Evolutionary conservation across 2,329 filamentous ascomycete genomes (phyloP).

Genomic region (Pseudocercospora eumusae): DNA sequence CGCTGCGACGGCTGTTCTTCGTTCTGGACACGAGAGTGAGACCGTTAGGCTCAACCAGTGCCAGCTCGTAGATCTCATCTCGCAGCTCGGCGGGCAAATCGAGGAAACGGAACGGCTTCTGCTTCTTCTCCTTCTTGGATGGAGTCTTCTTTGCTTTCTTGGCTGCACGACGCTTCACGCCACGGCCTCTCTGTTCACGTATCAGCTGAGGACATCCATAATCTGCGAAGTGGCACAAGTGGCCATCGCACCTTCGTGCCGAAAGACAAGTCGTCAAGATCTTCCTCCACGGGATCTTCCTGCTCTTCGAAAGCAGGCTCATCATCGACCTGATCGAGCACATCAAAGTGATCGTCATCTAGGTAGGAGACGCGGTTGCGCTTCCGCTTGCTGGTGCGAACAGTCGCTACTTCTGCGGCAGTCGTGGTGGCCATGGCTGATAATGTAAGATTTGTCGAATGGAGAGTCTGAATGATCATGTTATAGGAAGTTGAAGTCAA

Average conservation of each 20-base stretch:
- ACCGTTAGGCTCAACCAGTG: conserved; percentile 29
- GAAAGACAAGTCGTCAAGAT: conserved; percentile 11
- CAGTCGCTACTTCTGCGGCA: background rate
- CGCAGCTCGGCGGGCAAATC: conserved; percentile 34
- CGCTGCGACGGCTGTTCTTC: conserved; percentile 29
- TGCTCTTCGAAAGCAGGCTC: conserved; percentile 8
- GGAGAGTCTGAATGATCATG: background rate
- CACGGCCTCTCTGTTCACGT: background rate
- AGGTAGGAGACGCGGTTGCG: conserved; percentile 33
- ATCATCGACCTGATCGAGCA: background rate
- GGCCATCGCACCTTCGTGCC: conserved; percentile 25
- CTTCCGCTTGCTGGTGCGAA: conserved; percentile 34
- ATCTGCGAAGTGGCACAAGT: background rate
- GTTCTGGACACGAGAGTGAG: conserved; percentile 27
- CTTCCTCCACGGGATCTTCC: background rate
- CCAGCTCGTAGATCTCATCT: conserved; percentile 37
- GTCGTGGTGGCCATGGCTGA: background rate
- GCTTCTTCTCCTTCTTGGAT: conserved; percentile 17
- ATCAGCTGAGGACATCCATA: background rate
- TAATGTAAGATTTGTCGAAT: no score
- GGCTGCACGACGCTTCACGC: conserved; percentile 7
- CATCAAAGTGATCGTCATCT: conserved; percentile 27
- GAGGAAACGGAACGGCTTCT: conserved; percentile 34
- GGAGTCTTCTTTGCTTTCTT: conserved; percentile 21
- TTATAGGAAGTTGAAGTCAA: background rate